Base-by-base conservation (phyloP, 176 grass and related monocot genomes). In the Pontederia crassipes region DNA sequence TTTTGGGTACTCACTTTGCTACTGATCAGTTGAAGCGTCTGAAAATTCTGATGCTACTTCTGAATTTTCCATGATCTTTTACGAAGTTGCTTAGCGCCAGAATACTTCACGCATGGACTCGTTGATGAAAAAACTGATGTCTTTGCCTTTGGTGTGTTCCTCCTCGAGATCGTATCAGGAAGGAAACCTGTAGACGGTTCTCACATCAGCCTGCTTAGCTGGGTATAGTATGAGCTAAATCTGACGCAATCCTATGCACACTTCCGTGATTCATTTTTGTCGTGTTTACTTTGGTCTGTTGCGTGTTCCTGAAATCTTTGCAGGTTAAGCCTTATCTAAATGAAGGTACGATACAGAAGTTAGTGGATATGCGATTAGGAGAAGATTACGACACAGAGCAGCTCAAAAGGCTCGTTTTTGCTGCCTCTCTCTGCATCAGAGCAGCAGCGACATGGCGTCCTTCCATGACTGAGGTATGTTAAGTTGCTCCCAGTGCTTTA, bases 121-220 rank as follows among this genome's bases (percentile, higher is more conserved):
- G 54, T 56, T 9, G 54, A 56, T 56, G 54, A 56, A 20, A 56
- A 56, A 8, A 56, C 54, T 9, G 54, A 56, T 17, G 54, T 56
- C 54, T 56, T 56, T 56, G 54, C 54, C 20, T 56, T 56, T 24
- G 54, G 54, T 56, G 54, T 56, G 9, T 56, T 56, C 54, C 54
- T 56, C 16, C 20, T 56, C 17, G 54, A 56, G 54, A 56, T 56
- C 54, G 17, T 56, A 56, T 56, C 54, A 26, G 54, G 54, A 20
- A 56, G 54, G 54, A 56, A 56, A 9, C 54, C 54, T 1, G 54
- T 56, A 20, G 54, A 56, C 1, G 54, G 54, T n/a, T 26, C 15
- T 56, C 54, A 56, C 54, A 56, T 3, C 9, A 56, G 54, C 54
- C 17, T 56, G 54, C 54, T 56, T 17, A 56, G 54, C 54, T 56